Evolutionary conservation across 1,139 yeast species (phyloP).

Genomic region (Ogataea hybrid): DNA sequence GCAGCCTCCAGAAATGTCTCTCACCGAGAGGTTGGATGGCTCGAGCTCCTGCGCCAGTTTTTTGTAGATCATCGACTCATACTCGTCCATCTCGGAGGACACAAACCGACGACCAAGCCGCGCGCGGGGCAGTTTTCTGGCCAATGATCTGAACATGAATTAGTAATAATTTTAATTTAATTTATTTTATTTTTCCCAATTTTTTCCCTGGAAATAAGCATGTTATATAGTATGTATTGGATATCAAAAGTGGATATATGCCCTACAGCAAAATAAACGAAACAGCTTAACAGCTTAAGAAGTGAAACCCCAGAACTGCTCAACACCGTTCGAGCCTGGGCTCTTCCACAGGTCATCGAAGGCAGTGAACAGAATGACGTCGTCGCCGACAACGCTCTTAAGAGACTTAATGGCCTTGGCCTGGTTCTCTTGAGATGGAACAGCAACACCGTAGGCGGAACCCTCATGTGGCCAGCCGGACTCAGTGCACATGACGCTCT

Average conservation of each 20-base stretch:
- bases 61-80: constrained; percentile 63
- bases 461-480: constrained; percentile 85
- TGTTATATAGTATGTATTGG: constrained; percentile 6
- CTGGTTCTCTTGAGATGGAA: constrained; percentile 68
- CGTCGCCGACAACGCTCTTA: constrained; percentile 50
- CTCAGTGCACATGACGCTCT: constrained; percentile 64
- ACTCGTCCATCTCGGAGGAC: constrained; percentile 44
- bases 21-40: constrained; percentile 63
- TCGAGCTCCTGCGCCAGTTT: constrained; percentile 52
- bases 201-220: too few species aligned
- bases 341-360: constrained; percentile 78
- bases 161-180: not conserved
- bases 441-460: constrained; percentile 60
- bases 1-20: constrained; percentile 92
- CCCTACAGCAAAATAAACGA: constrained; percentile 3
- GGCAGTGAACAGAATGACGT: constrained; percentile 65
- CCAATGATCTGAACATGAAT: not conserved
- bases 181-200: not conserved
- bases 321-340: constrained; percentile 64
- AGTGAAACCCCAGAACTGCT: constrained; percentile 69
- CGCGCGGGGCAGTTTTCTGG: not conserved
- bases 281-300: constrained; percentile 2
- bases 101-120: not conserved
- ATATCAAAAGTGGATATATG: constrained; percentile 8
- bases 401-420: constrained; percentile 57